A percentile compares a stretch with the other conserved stretches of the same genome.
Evolutionary conservation across 202 grass and related monocot species (phyloP).

Genomic region (Zoysia matrella): DNA sequence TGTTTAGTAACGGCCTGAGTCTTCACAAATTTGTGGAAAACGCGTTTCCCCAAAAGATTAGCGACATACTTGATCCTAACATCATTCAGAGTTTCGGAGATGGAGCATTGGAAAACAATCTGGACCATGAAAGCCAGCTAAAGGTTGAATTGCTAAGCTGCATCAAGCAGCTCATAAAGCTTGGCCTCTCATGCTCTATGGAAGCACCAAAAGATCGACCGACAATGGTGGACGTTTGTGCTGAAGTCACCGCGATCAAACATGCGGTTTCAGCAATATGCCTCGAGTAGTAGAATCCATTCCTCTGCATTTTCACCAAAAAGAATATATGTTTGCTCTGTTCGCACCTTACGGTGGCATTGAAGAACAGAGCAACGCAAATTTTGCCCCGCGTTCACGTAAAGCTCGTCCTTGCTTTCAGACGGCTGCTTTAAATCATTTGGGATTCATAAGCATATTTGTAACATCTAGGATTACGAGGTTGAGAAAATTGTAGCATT

Average conservation of each 20-base stretch:
- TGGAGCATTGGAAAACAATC: background rate
- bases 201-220: constrained; percentile 38
- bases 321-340: no score
- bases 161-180: constrained; percentile 24
- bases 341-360: no score
- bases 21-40: constrained; percentile 42
- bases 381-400: no score
- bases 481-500: no score
- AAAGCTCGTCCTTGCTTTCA: no score
- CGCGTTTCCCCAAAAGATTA: constrained; percentile 23
- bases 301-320: no score
- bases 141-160: background rate
- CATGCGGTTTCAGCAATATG: background rate
- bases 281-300: background rate
- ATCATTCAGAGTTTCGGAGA: constrained; percentile 1
- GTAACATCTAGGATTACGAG: no score
- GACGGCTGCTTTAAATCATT: no score
- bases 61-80: constrained; percentile 34
- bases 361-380: no score
- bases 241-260: constrained; percentile 26
- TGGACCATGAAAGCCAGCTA: background rate
- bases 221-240: constrained; percentile 25
- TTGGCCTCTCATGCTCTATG: constrained; percentile 48
- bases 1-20: constrained; percentile 36
- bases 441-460: no score